Conservation (phyloP, 1,284 basidiomycete species). For the Dichomitus squalens region DNA sequence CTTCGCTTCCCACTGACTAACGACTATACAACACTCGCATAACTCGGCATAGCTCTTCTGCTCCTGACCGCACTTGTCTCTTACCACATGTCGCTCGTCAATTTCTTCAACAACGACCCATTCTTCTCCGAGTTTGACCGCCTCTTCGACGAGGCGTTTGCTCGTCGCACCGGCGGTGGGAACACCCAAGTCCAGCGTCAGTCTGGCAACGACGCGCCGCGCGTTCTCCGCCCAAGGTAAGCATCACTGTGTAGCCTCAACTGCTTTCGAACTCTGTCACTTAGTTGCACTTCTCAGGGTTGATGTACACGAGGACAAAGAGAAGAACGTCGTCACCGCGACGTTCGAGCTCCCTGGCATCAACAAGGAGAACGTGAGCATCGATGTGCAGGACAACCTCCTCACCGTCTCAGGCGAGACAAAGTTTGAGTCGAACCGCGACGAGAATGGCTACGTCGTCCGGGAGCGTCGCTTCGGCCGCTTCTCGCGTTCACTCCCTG, state of each 20-base stretch:
- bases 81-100: conserved; percentile 1
- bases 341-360: conserved; percentile 53
- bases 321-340: conserved; percentile 46
- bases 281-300: conserved; percentile 34
- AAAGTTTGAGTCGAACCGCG: conserved; percentile 34
- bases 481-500: conserved; percentile 46
- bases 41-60: background rate
- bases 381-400: conserved; percentile 44
- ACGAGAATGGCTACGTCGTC: conserved; percentile 49
- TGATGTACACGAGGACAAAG: conserved; percentile 47
- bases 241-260: background rate
- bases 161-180: conserved; percentile 22
- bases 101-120: conserved; percentile 44
- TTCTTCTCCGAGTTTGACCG: conserved; percentile 48
- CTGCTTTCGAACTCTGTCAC: background rate
- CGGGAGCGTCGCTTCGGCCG: conserved; percentile 52
- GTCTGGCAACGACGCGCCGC: conserved; percentile 9
- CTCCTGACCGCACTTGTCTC: background rate
- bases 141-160: conserved; percentile 48
- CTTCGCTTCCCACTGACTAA: too few species aligned
- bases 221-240: conserved; percentile 20
- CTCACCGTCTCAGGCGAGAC: conserved; percentile 50
- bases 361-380: conserved; percentile 42
- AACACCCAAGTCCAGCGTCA: conserved; percentile 17
- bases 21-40: background rate